Base-by-base conservation (phyloP, 495 filamentous ascomycete species). In the Tricharina praecox region DNA sequence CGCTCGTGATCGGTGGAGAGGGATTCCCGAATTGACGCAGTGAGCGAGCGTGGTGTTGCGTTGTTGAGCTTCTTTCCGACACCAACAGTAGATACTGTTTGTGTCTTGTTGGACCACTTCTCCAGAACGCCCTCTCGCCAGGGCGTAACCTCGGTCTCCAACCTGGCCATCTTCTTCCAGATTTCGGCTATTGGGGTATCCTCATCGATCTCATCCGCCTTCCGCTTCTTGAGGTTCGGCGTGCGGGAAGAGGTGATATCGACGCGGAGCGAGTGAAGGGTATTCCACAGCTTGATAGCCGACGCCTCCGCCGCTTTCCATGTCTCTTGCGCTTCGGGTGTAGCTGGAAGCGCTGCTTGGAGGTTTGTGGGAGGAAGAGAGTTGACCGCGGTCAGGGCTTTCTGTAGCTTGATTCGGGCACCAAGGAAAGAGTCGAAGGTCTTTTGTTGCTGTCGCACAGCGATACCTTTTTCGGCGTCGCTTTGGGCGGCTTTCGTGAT, bases 371-470 rank as follows among this genome's bases (percentile, higher is more conserved):
- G 55, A n/a, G 69, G 59, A 41, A 93, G 71, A 4, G 85, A 78
- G 56, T 95, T 93, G 15, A 78, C 72, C 2, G 82, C 78, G 13
- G 85, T 72, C 13, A 97, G 65, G 3, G 82, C 82, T 62, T 95
- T 94, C 56, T 97, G 90, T 5, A 97, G 66, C 48, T 83, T 79
- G 55, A 97, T 93, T 4, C 90, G 77, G 18, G 80, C 72, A 63
- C 90, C 86, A 16, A 97, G 71, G 2, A 96, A 73, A 1, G 79
- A 71, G 52, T 96, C 87, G 59, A 94, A 96, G 9, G 77, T 78
- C 42, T 75, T 76, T 21, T 84, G 74, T 62, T 97, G 90, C 41
- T 73, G 66, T 54, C 82, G 85, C 24, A 96, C 81, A 1, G 88
- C 87, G 49, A 67, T 67, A 19, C 90, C 90, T 67, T 96, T 96